Percentiles rank a stretch among this genome's conserved stretches.
phyloP scores from a whole-genome alignment of 2,329 filamentous ascomycete species.

The Claviceps digitariae region DNA sequence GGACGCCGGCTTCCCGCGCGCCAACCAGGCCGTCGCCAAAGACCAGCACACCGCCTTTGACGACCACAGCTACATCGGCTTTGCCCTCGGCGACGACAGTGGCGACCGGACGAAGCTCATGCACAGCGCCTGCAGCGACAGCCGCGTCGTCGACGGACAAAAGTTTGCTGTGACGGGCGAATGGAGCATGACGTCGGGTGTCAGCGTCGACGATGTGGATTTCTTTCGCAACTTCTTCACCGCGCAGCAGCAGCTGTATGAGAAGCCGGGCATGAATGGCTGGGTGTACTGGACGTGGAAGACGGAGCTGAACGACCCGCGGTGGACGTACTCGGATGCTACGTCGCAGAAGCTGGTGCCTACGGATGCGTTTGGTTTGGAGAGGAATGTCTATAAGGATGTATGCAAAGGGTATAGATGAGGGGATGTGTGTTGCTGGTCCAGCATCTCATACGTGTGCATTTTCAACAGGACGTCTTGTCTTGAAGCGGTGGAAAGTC shows the following conservation, averaged over 20 bases:
- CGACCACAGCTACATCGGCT: slow-evolving; percentile 37
- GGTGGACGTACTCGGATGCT: slow-evolving; percentile 17
- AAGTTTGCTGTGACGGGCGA: slow-evolving; percentile 38
- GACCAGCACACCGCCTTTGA: slow-evolving; percentile 39
- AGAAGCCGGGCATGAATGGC: slow-evolving; percentile 30
- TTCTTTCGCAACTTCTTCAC: slow-evolving; percentile 46
- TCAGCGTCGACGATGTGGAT: slow-evolving; percentile 26
- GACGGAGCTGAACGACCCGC: slow-evolving; percentile 18
- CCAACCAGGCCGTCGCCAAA: slow-evolving; percentile 4
- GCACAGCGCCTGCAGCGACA: slow-evolving; percentile 28
- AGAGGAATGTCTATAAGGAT: slow-evolving; percentile 14
- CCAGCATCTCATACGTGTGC: no score
- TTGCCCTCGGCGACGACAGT: slow-evolving; percentile 5
- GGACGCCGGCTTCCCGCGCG: slow-evolving; percentile 29
- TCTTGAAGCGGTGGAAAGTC: no score
- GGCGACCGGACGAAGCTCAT: slow-evolving; percentile 11
- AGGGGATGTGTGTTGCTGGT: no score
- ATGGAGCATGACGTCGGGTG: slow-evolving; percentile 37
- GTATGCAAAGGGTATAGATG: slow-evolving; percentile 11
- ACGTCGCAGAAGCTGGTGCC: slow-evolving; percentile 11
- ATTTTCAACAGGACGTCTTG: no score
- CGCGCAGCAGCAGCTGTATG: slow-evolving; percentile 40
- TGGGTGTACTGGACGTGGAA: slow-evolving; percentile 52
- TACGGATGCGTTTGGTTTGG: slow-evolving; percentile 11
- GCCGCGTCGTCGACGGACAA: slow-evolving; percentile 24